Percentiles rank a stretch among this genome's conserved stretches.
Conservation (phyloP, 163 green algal genomes). For the Chlorella variabilis region DNA sequence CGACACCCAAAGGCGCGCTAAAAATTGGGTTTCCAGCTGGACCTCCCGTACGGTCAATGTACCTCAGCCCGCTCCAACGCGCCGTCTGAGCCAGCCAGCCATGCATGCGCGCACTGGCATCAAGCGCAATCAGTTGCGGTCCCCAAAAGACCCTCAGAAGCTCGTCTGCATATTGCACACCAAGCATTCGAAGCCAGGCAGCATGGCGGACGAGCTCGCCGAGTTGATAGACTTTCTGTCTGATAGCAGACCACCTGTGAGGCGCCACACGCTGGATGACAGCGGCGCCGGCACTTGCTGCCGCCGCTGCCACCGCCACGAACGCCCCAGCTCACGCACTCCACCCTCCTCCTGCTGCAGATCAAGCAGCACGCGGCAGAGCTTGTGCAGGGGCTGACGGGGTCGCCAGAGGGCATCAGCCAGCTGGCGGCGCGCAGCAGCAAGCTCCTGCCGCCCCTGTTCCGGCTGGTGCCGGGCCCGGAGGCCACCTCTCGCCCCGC, state of each 20-base stretch:
- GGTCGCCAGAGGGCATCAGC: slow-evolving; percentile 66
- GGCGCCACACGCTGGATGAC: background rate
- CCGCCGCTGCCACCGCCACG: too few relatives aligned
- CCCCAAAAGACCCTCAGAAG: too few relatives aligned
- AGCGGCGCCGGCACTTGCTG: background rate
- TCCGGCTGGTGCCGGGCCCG: slow-evolving; percentile 56
- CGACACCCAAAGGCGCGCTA: too few relatives aligned
- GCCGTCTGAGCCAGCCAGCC: too few relatives aligned
- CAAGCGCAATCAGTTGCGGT: too few relatives aligned
- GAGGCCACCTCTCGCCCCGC: slow-evolving; percentile 44
- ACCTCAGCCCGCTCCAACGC: too few relatives aligned
- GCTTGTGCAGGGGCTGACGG: slow-evolving; percentile 77
- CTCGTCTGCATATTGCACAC: too few relatives aligned
- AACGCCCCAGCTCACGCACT: too few relatives aligned
- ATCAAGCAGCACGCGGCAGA: slow-evolving; percentile 50
- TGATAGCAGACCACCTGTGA: slow-evolving; percentile 40
- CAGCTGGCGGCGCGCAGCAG: slow-evolving; percentile 46
- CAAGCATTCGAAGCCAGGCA: background rate
- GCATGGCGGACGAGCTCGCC: slow-evolving; percentile 46
- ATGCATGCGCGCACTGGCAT: too few relatives aligned
- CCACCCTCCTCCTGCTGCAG: slow-evolving; percentile 36
- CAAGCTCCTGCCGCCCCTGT: slow-evolving; percentile 62
- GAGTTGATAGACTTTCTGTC: slow-evolving; percentile 68
- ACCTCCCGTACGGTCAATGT: too few relatives aligned
- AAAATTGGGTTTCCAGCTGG: too few relatives aligned